These are phyloP conservation scores for Carex kokanica DNA, from an alignment of 176 grass and related monocot genomes.

Conservation along the genomic window DNA sequence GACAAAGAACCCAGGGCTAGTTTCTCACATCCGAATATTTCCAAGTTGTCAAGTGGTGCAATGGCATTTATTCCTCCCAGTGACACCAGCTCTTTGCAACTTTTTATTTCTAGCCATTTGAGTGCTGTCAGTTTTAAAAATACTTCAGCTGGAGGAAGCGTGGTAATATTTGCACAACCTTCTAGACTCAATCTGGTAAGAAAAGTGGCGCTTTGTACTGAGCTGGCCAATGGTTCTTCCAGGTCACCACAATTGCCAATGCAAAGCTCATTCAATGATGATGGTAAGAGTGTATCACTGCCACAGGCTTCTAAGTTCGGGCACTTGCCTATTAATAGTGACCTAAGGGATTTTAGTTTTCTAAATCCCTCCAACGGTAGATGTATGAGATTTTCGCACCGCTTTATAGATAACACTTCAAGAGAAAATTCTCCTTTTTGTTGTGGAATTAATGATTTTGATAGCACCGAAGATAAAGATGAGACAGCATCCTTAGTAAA, in stretches of 20 bases:
- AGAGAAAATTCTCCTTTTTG: conserved; percentile 7
- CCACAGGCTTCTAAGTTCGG: conserved; percentile 17
- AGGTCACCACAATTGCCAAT: conserved; percentile 32
- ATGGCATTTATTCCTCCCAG: conserved; percentile 33
- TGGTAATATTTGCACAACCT: conserved; percentile 28
- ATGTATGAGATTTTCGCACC: conserved; percentile 23
- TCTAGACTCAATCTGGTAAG: conserved; percentile 26
- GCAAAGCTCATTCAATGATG: conserved; percentile 21
- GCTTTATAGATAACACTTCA: conserved; percentile 27
- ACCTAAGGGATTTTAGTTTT: conserved; percentile 18
- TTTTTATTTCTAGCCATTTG: conserved; percentile 6
- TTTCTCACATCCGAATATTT: conserved; percentile 32
- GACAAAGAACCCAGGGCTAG: conserved; percentile 9
- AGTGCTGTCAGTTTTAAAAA: conserved; percentile 35
- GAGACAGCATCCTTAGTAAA: neutral
- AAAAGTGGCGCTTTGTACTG: conserved; percentile 20
- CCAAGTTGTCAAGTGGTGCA: neutral
- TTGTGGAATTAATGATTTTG: neutral
- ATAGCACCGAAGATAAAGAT: neutral
- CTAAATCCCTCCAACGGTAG: conserved; percentile 27
- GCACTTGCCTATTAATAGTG: conserved; percentile 23
- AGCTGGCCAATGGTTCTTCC: conserved; percentile 21
- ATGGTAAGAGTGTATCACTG: conserved; percentile 8
- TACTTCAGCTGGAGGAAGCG: conserved; percentile 27
- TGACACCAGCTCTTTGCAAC: conserved; percentile 39